Evolutionary conservation across 2,329 filamentous ascomycete genomes (phyloP).

Genomic region (Diaporthe sp.): DNA sequence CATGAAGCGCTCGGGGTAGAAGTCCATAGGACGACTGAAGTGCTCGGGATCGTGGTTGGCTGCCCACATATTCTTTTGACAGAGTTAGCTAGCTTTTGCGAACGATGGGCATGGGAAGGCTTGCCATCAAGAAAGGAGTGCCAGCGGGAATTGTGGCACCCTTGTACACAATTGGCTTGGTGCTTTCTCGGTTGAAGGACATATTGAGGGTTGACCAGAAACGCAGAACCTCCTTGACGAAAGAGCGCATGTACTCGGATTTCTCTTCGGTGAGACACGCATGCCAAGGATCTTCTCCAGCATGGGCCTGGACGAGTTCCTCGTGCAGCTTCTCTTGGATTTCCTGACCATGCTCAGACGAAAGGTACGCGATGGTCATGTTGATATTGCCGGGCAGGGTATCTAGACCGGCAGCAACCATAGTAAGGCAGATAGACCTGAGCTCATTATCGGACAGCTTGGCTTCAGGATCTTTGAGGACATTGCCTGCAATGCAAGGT

Average conservation of each 20-base stretch:
- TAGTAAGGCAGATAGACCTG: slow-evolving; percentile 1
- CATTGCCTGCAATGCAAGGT: slow-evolving; percentile 3
- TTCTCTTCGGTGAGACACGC: neutral
- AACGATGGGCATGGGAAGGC: neutral
- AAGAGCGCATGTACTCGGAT: neutral
- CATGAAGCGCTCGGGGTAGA: slow-evolving; percentile 13
- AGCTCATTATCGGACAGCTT: slow-evolving; percentile 1
- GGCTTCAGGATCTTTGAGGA: neutral
- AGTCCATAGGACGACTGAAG: neutral
- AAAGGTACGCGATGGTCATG: slow-evolving; percentile 20
- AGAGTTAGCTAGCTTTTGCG: neutral
- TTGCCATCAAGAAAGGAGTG: neutral
- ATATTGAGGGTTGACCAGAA: slow-evolving; percentile 13
- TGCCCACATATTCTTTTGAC: slow-evolving; percentile 15
- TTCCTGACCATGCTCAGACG: slow-evolving; percentile 1
- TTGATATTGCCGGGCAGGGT: neutral
- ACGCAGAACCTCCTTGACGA: neutral
- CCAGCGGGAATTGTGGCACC: neutral
- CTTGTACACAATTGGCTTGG: neutral
- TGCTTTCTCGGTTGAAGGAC: slow-evolving; percentile 1
- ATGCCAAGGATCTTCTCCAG: slow-evolving; percentile 6
- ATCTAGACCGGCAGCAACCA: slow-evolving; percentile 10
- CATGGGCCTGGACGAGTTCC: neutral
- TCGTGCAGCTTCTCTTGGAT: neutral
- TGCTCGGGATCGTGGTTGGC: slow-evolving; percentile 17